These are phyloP conservation scores for Anthostomella pinea DNA, from an alignment of 2,329 filamentous ascomycete species.

Conservation along the genomic window DNA sequence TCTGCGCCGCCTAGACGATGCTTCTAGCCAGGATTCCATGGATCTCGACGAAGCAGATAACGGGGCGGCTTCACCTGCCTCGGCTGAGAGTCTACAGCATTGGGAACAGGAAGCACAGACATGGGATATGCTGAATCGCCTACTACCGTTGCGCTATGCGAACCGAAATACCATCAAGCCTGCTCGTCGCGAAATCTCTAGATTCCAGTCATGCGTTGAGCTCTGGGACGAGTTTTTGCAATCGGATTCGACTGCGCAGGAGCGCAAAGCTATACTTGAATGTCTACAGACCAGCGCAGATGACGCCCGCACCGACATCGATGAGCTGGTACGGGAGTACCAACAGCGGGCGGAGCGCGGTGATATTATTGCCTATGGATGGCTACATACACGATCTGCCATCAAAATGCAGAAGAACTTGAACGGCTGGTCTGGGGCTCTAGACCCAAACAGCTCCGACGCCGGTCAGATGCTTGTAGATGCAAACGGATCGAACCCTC, in stretches of 20 bases:
- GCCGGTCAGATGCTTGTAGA: constrained; percentile 55
- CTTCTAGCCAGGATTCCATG: constrained; percentile 47
- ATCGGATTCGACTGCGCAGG: constrained; percentile 68
- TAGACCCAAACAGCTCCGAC: constrained; percentile 61
- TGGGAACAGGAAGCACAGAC: constrained; percentile 85
- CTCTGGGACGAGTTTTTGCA: constrained; percentile 71
- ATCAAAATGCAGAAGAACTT: constrained; percentile 89
- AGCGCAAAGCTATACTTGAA: constrained; percentile 76
- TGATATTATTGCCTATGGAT: constrained; percentile 81
- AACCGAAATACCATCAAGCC: constrained; percentile 36
- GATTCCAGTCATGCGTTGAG: constrained; percentile 27
- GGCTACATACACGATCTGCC: constrained; percentile 84
- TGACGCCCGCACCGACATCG: constrained; percentile 63
- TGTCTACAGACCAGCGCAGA: constrained; percentile 82
- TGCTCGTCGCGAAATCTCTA: constrained; percentile 30
- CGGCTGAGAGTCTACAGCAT: constrained; percentile 49
- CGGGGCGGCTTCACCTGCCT: constrained; percentile 25
- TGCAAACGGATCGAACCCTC: constrained; percentile 55
- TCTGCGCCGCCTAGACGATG: constrained; percentile 31
- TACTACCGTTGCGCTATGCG: constrained; percentile 67
- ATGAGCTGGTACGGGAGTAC: constrained; percentile 72
- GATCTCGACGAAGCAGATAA: constrained; percentile 52
- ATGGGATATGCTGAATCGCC: constrained; percentile 78
- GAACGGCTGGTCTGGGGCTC: constrained; percentile 61
- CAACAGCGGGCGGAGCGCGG: constrained; percentile 74